Percentiles rank a stretch among this genome's conserved stretches.
phyloP scores from a whole-genome alignment of 331 rosid species.

The Cydonia oblonga region DNA sequence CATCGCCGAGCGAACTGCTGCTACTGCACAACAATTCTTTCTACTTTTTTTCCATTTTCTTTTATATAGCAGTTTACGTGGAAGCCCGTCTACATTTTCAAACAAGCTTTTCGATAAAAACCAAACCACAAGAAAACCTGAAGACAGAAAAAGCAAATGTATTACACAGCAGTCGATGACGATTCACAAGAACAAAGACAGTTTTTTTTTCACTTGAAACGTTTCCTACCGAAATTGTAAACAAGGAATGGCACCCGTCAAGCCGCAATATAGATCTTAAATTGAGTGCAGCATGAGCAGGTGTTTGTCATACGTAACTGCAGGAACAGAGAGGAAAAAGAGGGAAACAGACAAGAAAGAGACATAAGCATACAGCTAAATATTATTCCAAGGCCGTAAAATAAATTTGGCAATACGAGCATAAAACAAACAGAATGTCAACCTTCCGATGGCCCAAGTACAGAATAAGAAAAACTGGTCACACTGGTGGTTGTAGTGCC shows the following conservation, averaged over 20 bases:
- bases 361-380: background rate
- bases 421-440: too few species aligned
- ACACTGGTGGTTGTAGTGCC: background rate
- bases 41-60: slow-evolving; percentile 4
- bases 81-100: slow-evolving; percentile 45
- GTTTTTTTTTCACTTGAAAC: background rate
- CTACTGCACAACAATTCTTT: slow-evolving; percentile 37
- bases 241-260: slow-evolving; percentile 65
- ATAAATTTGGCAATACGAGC: background rate
- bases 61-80: slow-evolving; percentile 19
- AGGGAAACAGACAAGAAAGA: background rate
- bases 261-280: slow-evolving; percentile 44
- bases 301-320: slow-evolving; percentile 53
- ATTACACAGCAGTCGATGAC: background rate
- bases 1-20: too few species aligned
- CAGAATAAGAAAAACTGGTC: background rate
- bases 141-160: background rate
- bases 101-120: slow-evolving; percentile 48
- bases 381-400: background rate
- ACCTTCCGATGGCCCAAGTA: background rate
- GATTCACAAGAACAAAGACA: background rate
- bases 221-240: slow-evolving; percentile 50
- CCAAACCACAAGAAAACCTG: slow-evolving; percentile 68
- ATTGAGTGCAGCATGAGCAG: slow-evolving; percentile 67
- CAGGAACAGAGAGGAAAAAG: slow-evolving; percentile 5